phyloP scores from a whole-genome alignment of 2,329 filamentous ascomycete species.

The Verticillium klebahnii region DNA sequence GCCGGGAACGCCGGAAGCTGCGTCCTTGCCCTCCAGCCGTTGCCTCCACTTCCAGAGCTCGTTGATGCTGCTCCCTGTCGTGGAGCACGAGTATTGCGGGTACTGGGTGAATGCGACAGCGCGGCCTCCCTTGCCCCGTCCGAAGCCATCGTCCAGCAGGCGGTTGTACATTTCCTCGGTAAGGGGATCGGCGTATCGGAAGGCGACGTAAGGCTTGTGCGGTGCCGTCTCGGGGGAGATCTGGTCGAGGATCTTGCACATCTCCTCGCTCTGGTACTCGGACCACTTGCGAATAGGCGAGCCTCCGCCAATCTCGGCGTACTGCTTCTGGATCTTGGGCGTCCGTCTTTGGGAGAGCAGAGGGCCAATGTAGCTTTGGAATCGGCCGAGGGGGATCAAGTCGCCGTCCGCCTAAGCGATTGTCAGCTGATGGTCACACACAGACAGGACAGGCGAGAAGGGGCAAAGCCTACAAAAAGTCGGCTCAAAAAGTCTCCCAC shows the following conservation, averaged over 20 bases:
- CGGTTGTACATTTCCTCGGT: constrained; percentile 90
- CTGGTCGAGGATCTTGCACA: constrained; percentile 95
- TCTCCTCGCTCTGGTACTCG: constrained; percentile 86
- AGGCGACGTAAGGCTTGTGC: constrained; percentile 96
- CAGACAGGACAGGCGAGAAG: constrained; percentile 3
- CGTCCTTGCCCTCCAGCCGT: constrained; percentile 73
- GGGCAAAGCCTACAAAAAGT: constrained; percentile 67
- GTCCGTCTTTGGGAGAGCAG: constrained; percentile 82
- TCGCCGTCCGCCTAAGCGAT: constrained; percentile 76
- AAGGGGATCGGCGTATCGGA: constrained; percentile 88
- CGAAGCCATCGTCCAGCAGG: constrained; percentile 84
- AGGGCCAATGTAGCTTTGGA: constrained; percentile 87
- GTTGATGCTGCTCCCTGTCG: constrained; percentile 91
- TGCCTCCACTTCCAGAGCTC: constrained; percentile 98
- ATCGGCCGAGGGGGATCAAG: constrained; percentile 86
- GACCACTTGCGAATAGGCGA: constrained; percentile 98
- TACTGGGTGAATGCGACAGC: constrained; percentile 98
- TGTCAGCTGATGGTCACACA: neutral
- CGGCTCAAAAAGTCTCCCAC: constrained; percentile 86
- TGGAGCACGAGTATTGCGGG: constrained; percentile 96
- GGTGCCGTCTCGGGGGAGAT: constrained; percentile 90
- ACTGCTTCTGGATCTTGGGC: constrained; percentile 95
- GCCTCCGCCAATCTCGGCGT: constrained; percentile 91
- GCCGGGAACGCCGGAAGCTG: constrained; percentile 42
- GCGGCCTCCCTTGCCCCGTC: constrained; percentile 80